Conservation (phyloP, 2,329 filamentous ascomycete species). For the Fusarium sp. region DNA sequence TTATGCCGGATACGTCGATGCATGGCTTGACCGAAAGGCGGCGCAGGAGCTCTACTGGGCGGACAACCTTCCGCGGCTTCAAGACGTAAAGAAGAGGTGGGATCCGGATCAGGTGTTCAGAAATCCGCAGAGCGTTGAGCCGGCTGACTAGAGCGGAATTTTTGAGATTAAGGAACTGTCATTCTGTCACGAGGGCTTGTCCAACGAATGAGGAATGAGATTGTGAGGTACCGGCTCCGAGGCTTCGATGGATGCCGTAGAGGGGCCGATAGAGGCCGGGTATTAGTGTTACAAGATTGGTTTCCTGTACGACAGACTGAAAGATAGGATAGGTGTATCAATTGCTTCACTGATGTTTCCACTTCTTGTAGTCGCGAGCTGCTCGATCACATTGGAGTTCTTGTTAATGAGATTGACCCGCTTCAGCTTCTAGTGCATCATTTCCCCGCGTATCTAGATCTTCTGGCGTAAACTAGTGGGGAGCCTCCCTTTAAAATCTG, state of each 20-base stretch:
- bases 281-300: not conserved
- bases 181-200: slow-evolving; percentile 2
- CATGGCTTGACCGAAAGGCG: slow-evolving; percentile 51
- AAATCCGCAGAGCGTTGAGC: slow-evolving; percentile 49
- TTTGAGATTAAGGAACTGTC: not conserved
- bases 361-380: not conserved
- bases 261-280: slow-evolving; percentile 29
- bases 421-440: slow-evolving; percentile 13
- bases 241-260: slow-evolving; percentile 8
- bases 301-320: not conserved
- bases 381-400: not conserved
- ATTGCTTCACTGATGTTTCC: not conserved
- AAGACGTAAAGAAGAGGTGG: slow-evolving; percentile 47
- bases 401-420: slow-evolving; percentile 8
- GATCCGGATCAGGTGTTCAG: slow-evolving; percentile 53
- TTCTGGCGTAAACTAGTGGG: slow-evolving; percentile 25
- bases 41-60: slow-evolving; percentile 53
- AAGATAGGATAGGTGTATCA: not conserved
- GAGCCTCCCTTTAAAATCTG: slow-evolving; percentile 6
- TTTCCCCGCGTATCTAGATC: slow-evolving; percentile 19
- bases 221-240: slow-evolving; percentile 10
- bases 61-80: slow-evolving; percentile 46
- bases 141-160: slow-evolving; percentile 50
- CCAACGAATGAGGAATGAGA: not conserved
- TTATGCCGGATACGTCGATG: slow-evolving; percentile 73